Evolutionary conservation across 352 stramenopile species (phyloP).

Genomic region (Phytophthora hibernalis): DNA sequence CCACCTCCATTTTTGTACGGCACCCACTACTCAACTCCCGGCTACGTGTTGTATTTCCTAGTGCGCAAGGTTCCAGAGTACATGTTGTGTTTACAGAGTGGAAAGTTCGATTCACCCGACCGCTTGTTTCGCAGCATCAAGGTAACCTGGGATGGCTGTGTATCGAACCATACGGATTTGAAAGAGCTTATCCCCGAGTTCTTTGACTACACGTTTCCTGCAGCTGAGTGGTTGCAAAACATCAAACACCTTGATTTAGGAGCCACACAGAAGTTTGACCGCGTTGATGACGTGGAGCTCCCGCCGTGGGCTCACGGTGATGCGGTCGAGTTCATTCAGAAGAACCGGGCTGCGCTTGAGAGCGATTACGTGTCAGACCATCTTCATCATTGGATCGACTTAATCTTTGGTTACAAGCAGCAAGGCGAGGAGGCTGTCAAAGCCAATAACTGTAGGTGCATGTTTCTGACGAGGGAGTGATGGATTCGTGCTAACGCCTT

Average conservation of each 20-base stretch:
- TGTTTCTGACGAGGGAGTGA: background rate
- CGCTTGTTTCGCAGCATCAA: conserved; percentile 96
- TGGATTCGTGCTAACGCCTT: background rate
- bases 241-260: conserved; percentile 96
- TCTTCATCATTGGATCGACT: conserved; percentile 98
- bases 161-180: conserved; percentile 93
- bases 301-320: conserved; percentile 93
- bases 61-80: conserved; percentile 97
- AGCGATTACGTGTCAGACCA: conserved; percentile 96
- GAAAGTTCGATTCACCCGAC: conserved; percentile 98
- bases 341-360: conserved; percentile 95
- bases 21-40: conserved; percentile 93
- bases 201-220: conserved; percentile 89
- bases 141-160: conserved; percentile 90
- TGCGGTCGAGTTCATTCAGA: conserved; percentile 92
- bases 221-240: conserved; percentile 96
- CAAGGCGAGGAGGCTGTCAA: conserved; percentile 91
- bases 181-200: conserved; percentile 99
- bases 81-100: conserved; percentile 96
- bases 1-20: conserved; percentile 98
- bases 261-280: conserved; percentile 82
- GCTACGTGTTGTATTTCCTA: conserved; percentile 98
- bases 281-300: conserved; percentile 93
- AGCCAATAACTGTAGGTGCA: conserved; percentile 75
- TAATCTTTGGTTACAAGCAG: conserved; percentile 98